phyloP scores from a whole-genome alignment of 768 basidiomycete species.

The Pisolithus marmoratus region DNA sequence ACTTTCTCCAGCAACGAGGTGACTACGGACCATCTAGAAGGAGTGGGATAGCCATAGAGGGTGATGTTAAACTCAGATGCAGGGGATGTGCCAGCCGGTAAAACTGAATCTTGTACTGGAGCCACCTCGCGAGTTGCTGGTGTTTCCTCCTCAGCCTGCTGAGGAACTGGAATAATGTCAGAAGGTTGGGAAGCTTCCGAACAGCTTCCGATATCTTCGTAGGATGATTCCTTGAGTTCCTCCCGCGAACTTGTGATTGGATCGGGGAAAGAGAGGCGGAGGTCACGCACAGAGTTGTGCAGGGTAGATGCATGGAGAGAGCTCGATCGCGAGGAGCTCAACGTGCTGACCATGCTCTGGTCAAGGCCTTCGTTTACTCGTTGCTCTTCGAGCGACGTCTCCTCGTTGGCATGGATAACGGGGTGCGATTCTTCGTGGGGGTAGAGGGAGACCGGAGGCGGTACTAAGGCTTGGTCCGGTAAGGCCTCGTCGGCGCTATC shows the following conservation, averaged over 20 bases:
- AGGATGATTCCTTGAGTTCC: slow-evolving; percentile 52
- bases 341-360: slow-evolving; percentile 78
- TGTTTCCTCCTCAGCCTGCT: slow-evolving; percentile 25
- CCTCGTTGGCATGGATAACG: slow-evolving; percentile 21
- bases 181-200: slow-evolving; percentile 26
- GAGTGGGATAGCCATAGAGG: slow-evolving; percentile 59
- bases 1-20: slow-evolving; percentile 54
- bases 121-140: slow-evolving; percentile 14
- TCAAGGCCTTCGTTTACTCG: slow-evolving; percentile 70
- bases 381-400: slow-evolving; percentile 53
- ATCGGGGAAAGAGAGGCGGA: slow-evolving; percentile 79
- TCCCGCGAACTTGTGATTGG: slow-evolving; percentile 68
- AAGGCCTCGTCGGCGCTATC: slow-evolving; percentile 49
- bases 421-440: slow-evolving; percentile 20
- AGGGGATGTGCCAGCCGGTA: slow-evolving; percentile 10
- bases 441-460: slow-evolving; percentile 15
- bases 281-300: slow-evolving; percentile 63
- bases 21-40: slow-evolving; percentile 58
- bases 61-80: slow-evolving; percentile 51
- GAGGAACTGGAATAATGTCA: slow-evolving; percentile 10
- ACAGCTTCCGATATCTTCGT: slow-evolving; percentile 43
- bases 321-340: slow-evolving; percentile 68
- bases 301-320: slow-evolving; percentile 48
- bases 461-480: slow-evolving; percentile 18
- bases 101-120: slow-evolving; percentile 29